phyloP scores from a whole-genome alignment of 2,329 filamentous ascomycete species.

The Colletotrichum sp. region DNA sequence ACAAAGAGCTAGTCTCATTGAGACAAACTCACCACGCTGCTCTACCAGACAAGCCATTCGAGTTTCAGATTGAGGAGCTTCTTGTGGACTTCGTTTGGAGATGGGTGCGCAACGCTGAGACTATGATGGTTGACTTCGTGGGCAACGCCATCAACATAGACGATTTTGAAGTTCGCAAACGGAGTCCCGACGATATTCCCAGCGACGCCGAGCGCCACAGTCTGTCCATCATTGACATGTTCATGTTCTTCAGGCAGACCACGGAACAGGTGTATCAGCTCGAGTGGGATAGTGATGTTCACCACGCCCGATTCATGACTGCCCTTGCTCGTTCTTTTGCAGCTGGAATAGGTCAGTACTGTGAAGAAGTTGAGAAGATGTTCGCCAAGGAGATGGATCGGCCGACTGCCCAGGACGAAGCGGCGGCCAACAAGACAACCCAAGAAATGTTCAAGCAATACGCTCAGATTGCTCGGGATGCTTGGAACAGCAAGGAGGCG shows the following conservation, averaged over 20 bases:
- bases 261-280: conserved; percentile 86
- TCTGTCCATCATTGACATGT: conserved; percentile 90
- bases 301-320: conserved; percentile 98
- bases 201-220: conserved; percentile 88
- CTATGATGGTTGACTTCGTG: conserved; percentile 81
- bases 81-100: conserved; percentile 95
- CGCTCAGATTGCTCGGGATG: conserved; percentile 91
- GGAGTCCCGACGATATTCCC: conserved; percentile 65
- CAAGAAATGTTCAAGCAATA: conserved; percentile 94
- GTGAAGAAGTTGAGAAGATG: conserved; percentile 84
- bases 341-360: conserved; percentile 84
- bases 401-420: conserved; percentile 84
- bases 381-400: conserved; percentile 95
- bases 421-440: conserved; percentile 75
- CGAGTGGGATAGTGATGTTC: conserved; percentile 91
- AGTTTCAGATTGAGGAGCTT: conserved; percentile 85
- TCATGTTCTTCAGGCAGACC: conserved; percentile 90
- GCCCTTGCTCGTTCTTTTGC: conserved; percentile 85
- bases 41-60: conserved; percentile 76
- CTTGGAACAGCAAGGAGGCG: conserved; percentile 90
- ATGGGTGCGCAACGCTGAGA: conserved; percentile 85
- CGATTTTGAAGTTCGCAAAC: conserved; percentile 76
- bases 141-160: conserved; percentile 93
- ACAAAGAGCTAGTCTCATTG: conserved; percentile 86
- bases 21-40: conserved; percentile 79